Conservation (phyloP, 768 basidiomycete species). For the Tylopilus sp. region DNA sequence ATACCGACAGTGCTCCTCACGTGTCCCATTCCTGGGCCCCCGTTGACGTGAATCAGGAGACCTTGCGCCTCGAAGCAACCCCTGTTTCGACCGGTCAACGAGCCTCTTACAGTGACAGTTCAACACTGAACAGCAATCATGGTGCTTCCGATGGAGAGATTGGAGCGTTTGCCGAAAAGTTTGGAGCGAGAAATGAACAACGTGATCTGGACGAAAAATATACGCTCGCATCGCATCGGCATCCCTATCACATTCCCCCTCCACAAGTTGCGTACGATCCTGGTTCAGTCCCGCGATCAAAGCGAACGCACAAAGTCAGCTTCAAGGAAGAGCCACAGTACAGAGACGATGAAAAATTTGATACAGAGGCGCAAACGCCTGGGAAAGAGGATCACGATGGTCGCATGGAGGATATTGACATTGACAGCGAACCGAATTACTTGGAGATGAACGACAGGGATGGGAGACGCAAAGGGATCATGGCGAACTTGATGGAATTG, state of each 20-base stretch:
- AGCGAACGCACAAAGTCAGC: constrained; percentile 34
- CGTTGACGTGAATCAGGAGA: not conserved
- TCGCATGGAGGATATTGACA: constrained; percentile 19
- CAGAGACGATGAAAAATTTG: constrained; percentile 16
- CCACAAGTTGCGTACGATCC: constrained; percentile 42
- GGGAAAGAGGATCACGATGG: constrained; percentile 3
- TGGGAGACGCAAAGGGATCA: constrained; percentile 24
- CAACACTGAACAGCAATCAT: constrained; percentile 33
- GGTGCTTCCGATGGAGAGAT: constrained; percentile 17
- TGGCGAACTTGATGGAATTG: constrained; percentile 31
- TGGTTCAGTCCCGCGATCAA: constrained; percentile 10
- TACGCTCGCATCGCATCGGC: constrained; percentile 53
- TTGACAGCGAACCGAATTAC: constrained; percentile 12
- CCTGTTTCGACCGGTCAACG: constrained; percentile 23
- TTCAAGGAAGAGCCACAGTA: constrained; percentile 32
- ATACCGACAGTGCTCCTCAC: not conserved
- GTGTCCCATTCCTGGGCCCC: not conserved
- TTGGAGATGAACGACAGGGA: constrained; percentile 21
- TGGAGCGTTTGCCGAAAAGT: constrained; percentile 15
- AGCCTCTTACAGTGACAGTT: constrained; percentile 36
- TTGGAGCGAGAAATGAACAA: constrained; percentile 9
- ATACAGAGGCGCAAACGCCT: constrained; percentile 23
- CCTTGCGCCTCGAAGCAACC: constrained; percentile 11
- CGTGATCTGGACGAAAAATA: constrained; percentile 38
- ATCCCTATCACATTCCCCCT: constrained; percentile 59